phyloP scores from a whole-genome alignment of 306 rosid genomes.

The Hippophae rhamnoides region DNA sequence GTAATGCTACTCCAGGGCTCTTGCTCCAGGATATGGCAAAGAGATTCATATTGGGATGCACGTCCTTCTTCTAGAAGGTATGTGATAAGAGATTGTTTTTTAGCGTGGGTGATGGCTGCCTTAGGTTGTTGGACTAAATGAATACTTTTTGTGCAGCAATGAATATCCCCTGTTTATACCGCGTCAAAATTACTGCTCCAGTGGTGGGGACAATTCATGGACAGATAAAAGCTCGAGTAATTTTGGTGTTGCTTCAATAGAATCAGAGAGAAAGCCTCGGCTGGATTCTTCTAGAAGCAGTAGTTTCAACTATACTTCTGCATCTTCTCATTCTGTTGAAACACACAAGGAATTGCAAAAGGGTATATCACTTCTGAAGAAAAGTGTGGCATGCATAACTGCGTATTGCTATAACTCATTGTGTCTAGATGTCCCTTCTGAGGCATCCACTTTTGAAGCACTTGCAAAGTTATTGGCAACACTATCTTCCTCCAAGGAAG shows the following conservation, averaged over 20 bases:
- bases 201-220: conserved; percentile 84
- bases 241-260: conserved; percentile 90
- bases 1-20: conserved; percentile 58
- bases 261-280: conserved; percentile 72
- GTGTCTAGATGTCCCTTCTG: conserved; percentile 73
- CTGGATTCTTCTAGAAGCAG: conserved; percentile 66
- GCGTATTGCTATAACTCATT: conserved; percentile 76
- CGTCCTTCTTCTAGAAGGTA: conserved; percentile 85
- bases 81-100: conserved; percentile 7
- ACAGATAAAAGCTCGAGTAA: conserved; percentile 88
- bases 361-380: conserved; percentile 88
- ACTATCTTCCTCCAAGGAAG: conserved; percentile 90
- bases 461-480: conserved; percentile 74
- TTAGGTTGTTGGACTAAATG: conserved; percentile 17
- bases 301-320: conserved; percentile 70
- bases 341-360: conserved; percentile 80
- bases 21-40: conserved; percentile 95
- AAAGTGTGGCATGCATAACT: conserved; percentile 88
- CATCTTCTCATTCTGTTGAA: conserved; percentile 72
- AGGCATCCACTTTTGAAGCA: conserved; percentile 89
- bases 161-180: conserved; percentile 95
- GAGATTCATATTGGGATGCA: conserved; percentile 85
- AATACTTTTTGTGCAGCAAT: conserved; percentile 47
- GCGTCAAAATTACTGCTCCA: conserved; percentile 79
- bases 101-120: conserved; percentile 11